phyloP scores from a whole-genome alignment of 495 filamentous ascomycete species.

The Penicillium argentinense region DNA sequence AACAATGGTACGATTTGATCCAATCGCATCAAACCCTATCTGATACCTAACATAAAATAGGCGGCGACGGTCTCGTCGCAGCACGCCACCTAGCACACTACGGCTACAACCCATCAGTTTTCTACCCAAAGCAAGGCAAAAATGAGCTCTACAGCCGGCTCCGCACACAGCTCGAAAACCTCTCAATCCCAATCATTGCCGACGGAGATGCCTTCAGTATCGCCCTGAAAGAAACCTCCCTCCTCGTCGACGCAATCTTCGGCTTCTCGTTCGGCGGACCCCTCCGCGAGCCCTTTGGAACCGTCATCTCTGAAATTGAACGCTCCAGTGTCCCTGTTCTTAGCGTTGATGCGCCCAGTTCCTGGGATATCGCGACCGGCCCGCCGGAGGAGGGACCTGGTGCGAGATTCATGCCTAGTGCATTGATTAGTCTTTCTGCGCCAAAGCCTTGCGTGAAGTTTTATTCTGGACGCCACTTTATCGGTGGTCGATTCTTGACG shows the following conservation, averaged over 20 bases:
- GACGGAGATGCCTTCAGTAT: constrained; percentile 63
- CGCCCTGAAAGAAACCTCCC: constrained; percentile 65
- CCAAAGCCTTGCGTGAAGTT: constrained; percentile 88
- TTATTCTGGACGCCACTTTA: constrained; percentile 82
- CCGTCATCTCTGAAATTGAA: constrained; percentile 74
- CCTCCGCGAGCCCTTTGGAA: constrained; percentile 84
- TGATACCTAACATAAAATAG: constrained; percentile 35
- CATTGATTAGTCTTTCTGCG: constrained; percentile 86
- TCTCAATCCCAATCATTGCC: constrained; percentile 79
- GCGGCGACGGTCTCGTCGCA: constrained; percentile 93
- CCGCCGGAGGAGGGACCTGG: constrained; percentile 78
- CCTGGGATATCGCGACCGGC: constrained; percentile 87
- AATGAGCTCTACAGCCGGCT: constrained; percentile 70
- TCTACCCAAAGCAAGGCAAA: constrained; percentile 88
- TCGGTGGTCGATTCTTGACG: constrained; percentile 87
- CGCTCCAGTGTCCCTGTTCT: constrained; percentile 73
- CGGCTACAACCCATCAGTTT: constrained; percentile 85
- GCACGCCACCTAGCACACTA: constrained; percentile 94
- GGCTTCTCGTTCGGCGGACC: constrained; percentile 95
- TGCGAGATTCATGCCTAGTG: constrained; percentile 71
- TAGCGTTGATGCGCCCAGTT: constrained; percentile 87
- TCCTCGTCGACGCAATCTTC: constrained; percentile 93
- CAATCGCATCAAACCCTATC: background rate
- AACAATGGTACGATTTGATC: constrained; percentile 72
- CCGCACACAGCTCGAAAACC: constrained; percentile 72